Evolutionary conservation across 139 green algal species (phyloP).

Genomic region (Chlorella sp.): DNA sequence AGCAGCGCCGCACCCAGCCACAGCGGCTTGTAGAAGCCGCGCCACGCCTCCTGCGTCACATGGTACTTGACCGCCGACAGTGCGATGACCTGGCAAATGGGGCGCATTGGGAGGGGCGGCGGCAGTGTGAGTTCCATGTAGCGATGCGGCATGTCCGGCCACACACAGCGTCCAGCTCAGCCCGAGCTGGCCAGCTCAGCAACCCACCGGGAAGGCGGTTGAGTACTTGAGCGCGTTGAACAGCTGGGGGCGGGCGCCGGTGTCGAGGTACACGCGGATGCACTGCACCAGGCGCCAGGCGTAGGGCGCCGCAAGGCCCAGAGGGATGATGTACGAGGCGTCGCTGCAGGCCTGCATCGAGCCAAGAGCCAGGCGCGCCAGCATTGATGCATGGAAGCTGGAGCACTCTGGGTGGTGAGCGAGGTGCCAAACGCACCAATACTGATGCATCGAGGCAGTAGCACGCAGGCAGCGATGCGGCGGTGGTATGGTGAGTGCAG

Average conservation of each 20-base stretch:
- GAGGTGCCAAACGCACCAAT: too few relatives aligned
- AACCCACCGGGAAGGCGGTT: constrained; percentile 87
- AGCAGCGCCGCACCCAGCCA: constrained; percentile 82
- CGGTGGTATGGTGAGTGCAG: too few relatives aligned
- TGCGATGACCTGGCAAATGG: constrained; percentile 64
- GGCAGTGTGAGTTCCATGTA: too few relatives aligned
- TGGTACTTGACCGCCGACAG: constrained; percentile 85
- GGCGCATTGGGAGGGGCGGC: too few relatives aligned
- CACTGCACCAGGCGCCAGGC: constrained; percentile 91
- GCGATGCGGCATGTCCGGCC: too few relatives aligned
- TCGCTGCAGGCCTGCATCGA: constrained; percentile 47
- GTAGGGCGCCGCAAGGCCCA: constrained; percentile 83
- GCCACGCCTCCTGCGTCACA: constrained; percentile 47
- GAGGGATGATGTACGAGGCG: constrained; percentile 62
- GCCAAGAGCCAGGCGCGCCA: too few relatives aligned
- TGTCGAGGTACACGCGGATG: constrained; percentile 78
- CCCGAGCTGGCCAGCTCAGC: not conserved
- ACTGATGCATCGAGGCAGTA: too few relatives aligned
- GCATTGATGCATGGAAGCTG: too few relatives aligned
- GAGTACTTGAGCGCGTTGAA: constrained; percentile 96
- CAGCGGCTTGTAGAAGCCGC: constrained; percentile 53
- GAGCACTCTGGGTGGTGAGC: too few relatives aligned
- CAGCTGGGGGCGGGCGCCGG: constrained; percentile 62
- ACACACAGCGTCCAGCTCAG: too few relatives aligned
- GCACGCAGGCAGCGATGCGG: too few relatives aligned